Evolutionary conservation across 163 green algal genomes (phyloP).

Genomic region (Scenedesmus sp.): DNA sequence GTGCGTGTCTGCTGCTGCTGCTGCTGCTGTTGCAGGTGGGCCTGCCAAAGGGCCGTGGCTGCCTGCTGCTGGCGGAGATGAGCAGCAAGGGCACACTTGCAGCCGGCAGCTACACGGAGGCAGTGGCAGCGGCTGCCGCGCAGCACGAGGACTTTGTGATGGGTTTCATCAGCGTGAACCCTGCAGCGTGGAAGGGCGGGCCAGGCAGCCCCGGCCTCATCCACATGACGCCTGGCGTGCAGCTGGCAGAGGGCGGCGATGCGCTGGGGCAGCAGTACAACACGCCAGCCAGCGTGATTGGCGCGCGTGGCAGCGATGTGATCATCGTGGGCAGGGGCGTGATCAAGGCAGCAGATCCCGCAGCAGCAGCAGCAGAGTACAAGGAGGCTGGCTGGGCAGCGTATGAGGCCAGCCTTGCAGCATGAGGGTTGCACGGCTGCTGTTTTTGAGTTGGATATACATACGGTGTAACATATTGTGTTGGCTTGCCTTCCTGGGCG

Average conservation of each 20-base stretch:
- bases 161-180: constrained; percentile 96
- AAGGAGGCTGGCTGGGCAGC: constrained; percentile 89
- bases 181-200: constrained; percentile 82
- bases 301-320: constrained; percentile 90
- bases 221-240: constrained; percentile 99
- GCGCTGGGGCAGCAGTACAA: constrained; percentile 97
- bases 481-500: not conserved
- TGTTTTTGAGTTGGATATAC: not conserved
- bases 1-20: too few relatives aligned
- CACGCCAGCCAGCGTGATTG: constrained; percentile 91
- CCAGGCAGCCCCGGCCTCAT: constrained; percentile 85
- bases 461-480: not conserved
- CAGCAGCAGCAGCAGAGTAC: constrained; percentile 89
- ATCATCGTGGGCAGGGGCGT: constrained; percentile 99
- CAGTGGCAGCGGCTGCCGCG: constrained; percentile 82
- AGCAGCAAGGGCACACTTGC: constrained; percentile 91
- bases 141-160: constrained; percentile 96
- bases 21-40: constrained; percentile 75
- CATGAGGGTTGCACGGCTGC: not conserved
- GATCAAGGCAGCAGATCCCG: constrained; percentile 88
- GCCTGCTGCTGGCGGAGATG: constrained; percentile 92
- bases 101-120: constrained; percentile 91
- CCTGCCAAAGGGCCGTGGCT: constrained; percentile 78
- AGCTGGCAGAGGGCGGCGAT: constrained; percentile 93
- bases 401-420: constrained; percentile 78